These are phyloP conservation scores for Parasitella parasitica DNA, from an alignment of 371 early-diverging fungal genomes.

Conservation along the genomic window DNA sequence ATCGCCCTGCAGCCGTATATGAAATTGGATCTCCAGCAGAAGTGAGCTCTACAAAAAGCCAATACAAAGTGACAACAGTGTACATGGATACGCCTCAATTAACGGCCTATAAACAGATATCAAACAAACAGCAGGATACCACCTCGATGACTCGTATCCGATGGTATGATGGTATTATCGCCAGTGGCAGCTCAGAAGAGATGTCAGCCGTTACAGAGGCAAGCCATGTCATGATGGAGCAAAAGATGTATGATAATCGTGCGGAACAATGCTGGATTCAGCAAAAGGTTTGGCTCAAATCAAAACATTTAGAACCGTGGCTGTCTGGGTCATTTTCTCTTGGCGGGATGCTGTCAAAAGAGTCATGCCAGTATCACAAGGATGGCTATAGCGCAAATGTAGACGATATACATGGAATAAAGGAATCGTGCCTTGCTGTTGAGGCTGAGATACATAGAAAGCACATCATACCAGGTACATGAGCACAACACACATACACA, in stretches of 20 bases:
- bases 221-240: constrained; percentile 7
- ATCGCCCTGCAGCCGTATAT: not conserved
- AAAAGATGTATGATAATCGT: constrained; percentile 2
- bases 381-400: not conserved
- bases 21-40: constrained; percentile 8
- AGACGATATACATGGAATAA: not conserved
- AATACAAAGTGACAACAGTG: constrained; percentile 6
- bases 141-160: constrained; percentile 4
- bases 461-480: constrained; percentile 13
- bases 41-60: not conserved
- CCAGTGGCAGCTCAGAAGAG: too few relatives aligned
- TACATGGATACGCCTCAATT: constrained; percentile 19
- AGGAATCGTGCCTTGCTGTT: not conserved
- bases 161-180: not conserved
- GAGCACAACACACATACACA: too few relatives aligned
- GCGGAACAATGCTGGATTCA: not conserved
- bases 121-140: not conserved
- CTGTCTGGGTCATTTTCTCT: constrained; percentile 6
- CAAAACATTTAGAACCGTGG: constrained; percentile 4
- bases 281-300: constrained; percentile 18
- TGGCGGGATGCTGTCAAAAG: not conserved
- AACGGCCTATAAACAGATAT: constrained; percentile 4
- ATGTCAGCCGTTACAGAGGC: too few relatives aligned
- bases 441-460: constrained; percentile 1
- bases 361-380: constrained; percentile 5